Conservation (phyloP, 169 alveolate genomes). For the Cytauxzoon felis region DNA sequence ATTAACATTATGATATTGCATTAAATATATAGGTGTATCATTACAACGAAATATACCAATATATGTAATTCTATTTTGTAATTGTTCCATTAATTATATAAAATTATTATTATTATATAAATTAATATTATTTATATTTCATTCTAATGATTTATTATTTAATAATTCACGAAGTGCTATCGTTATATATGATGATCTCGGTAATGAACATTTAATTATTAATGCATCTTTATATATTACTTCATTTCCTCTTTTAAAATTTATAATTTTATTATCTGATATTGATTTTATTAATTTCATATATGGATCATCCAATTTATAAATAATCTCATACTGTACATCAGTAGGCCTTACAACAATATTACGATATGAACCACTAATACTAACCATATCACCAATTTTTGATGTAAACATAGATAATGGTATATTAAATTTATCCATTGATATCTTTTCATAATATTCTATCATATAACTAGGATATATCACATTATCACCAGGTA, state of each 20-base stretch:
- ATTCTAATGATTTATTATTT: slow-evolving; percentile 35
- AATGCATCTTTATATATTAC: slow-evolving; percentile 11
- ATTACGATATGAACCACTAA: slow-evolving; percentile 53
- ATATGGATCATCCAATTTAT: slow-evolving; percentile 13
- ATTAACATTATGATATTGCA: slow-evolving; percentile 31
- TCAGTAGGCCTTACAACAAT: slow-evolving; percentile 43
- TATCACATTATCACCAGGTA: slow-evolving; percentile 82
- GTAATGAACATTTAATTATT: slow-evolving; percentile 46
- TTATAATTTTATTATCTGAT: background rate
- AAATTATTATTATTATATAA: background rate
- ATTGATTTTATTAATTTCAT: slow-evolving; percentile 6
- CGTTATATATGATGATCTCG: slow-evolving; percentile 57
- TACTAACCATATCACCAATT: slow-evolving; percentile 27
- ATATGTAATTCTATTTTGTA: slow-evolving; percentile 28
- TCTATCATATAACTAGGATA: slow-evolving; percentile 39
- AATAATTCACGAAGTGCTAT: slow-evolving; percentile 56
- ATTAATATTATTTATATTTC: background rate
- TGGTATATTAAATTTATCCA: slow-evolving; percentile 34
- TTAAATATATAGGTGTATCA: slow-evolving; percentile 35
- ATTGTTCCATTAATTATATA: background rate
- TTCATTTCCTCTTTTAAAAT: background rate
- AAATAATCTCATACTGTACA: slow-evolving; percentile 33
- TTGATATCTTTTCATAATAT: slow-evolving; percentile 16
- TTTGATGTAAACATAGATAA: slow-evolving; percentile 31
- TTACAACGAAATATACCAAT: slow-evolving; percentile 45